Evolutionary conservation across 1,284 basidiomycete genomes (phyloP), one percentile per base, ranked within the genome.

Genomic region (Cystobasidium slooffiae): DNA sequence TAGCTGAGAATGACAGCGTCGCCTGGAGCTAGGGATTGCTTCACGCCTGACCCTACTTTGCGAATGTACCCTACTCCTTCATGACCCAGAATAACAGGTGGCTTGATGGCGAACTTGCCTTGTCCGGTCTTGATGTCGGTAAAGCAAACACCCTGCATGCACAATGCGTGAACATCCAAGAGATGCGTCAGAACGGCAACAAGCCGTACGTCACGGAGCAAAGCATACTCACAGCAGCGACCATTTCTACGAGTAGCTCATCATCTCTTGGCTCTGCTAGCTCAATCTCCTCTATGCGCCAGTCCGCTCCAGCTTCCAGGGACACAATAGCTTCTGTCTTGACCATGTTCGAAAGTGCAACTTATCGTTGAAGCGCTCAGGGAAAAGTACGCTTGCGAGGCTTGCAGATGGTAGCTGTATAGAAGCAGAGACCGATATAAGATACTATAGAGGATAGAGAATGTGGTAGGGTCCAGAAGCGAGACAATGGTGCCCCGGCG

Each of bases 1-100:
- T 51, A 72, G 52, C 58, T 62, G 9, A 72, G 46, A 14, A 72
- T 61, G 6, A 72, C 68, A 24, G 68, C 56, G 51, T 72, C 68
- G n/a, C 68, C 68, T n/a, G 37, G 7, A 10, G 37, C 31, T 10
- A 49, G 20, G 18, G 58, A 46, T 39, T 72, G 59, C 14, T 63
- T 63, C n/a, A 61, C 43, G 31, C 56, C 41, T 41, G 44, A 20
- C 20, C 53, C 52, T 3, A 69, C 20, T 20, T 24, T 39, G 8
- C 55, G 46, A 16, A 69, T 47, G 24, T 53, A 43, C 24, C 64
- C 64, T 37, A 66, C 64, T 55, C 64, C 64, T 37, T 66, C 64
- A 47, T 66, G 64, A 39, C 64, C 64, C 22, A 66, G n/a, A 14
- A 66, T 47, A 24, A 66, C 44, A 3, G 64, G 64, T 22, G 64